These are phyloP conservation scores for Pythium apleroticum DNA, from an alignment of 352 stramenopile genomes.

Conservation along the genomic window DNA sequence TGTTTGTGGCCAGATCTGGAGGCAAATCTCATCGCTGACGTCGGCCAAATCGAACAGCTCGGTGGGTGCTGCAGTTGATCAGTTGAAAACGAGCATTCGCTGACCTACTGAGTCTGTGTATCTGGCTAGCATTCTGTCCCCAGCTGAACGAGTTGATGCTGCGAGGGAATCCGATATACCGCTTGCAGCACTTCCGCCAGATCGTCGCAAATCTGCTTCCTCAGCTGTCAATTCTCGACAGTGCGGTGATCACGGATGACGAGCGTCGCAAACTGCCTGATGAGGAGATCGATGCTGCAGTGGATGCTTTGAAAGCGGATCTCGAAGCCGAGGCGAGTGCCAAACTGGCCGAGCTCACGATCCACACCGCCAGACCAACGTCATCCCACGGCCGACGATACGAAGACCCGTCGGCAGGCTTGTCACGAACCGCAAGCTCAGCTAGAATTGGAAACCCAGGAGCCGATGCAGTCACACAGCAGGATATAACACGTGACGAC, in stretches of 20 bases:
- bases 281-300: constrained; percentile 46
- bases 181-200: constrained; percentile 52
- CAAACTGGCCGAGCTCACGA: neutral
- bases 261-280: constrained; percentile 51
- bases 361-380: constrained; percentile 1
- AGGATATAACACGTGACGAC: constrained; percentile 34
- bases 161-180: constrained; percentile 63
- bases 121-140: constrained; percentile 51
- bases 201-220: constrained; percentile 76
- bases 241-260: constrained; percentile 33
- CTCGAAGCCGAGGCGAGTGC: constrained; percentile 8
- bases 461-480: neutral
- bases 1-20: constrained; percentile 47
- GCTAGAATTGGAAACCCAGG: neutral
- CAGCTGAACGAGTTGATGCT: constrained; percentile 66
- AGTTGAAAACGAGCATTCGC: neutral
- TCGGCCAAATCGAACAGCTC: constrained; percentile 78
- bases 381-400: constrained; percentile 20
- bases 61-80: constrained; percentile 30
- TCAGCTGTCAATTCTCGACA: constrained; percentile 63
- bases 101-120: neutral
- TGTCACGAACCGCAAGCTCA: constrained; percentile 7
- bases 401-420: neutral
- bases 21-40: constrained; percentile 66
- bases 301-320: constrained; percentile 31